These are phyloP conservation scores for Ceratocystis alfenasii DNA, from an alignment of 2,329 filamentous ascomycete genomes.

Conservation along the genomic window DNA sequence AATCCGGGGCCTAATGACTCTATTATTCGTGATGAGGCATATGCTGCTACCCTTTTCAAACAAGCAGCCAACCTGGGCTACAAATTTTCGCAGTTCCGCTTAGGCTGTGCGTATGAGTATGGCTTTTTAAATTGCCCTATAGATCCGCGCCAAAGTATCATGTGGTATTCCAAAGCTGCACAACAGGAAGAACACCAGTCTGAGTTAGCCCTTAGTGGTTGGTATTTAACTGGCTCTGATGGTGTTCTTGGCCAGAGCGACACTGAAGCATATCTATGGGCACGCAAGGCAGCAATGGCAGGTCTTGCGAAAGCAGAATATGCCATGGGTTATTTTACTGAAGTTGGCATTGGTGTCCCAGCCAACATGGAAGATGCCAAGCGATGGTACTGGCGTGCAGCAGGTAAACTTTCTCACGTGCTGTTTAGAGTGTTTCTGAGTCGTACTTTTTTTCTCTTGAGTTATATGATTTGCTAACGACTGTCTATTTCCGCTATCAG, in stretches of 20 bases:
- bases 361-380: constrained; percentile 89
- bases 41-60: constrained; percentile 69
- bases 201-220: constrained; percentile 73
- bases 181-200: constrained; percentile 89
- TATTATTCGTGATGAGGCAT: constrained; percentile 68
- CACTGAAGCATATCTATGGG: constrained; percentile 94
- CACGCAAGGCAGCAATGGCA: constrained; percentile 77
- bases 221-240: constrained; percentile 87
- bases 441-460: not conserved
- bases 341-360: constrained; percentile 80
- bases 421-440: not conserved
- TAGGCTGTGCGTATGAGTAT: constrained; percentile 84
- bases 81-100: constrained; percentile 84
- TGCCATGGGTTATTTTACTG: constrained; percentile 86
- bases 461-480: constrained; percentile 26
- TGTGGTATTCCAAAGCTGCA: constrained; percentile 87
- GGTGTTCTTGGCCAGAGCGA: constrained; percentile 84
- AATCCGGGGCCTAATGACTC: constrained; percentile 55
- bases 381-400: constrained; percentile 95
- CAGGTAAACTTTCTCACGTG: constrained; percentile 53
- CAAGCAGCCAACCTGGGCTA: constrained; percentile 82
- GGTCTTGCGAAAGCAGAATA: constrained; percentile 91
- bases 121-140: constrained; percentile 71
- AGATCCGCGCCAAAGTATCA: constrained; percentile 73
- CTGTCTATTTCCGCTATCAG: constrained; percentile 34